These are phyloP conservation scores for Besnoitia besnoiti DNA, from an alignment of 169 alveolate species.

Conservation along the genomic window DNA sequence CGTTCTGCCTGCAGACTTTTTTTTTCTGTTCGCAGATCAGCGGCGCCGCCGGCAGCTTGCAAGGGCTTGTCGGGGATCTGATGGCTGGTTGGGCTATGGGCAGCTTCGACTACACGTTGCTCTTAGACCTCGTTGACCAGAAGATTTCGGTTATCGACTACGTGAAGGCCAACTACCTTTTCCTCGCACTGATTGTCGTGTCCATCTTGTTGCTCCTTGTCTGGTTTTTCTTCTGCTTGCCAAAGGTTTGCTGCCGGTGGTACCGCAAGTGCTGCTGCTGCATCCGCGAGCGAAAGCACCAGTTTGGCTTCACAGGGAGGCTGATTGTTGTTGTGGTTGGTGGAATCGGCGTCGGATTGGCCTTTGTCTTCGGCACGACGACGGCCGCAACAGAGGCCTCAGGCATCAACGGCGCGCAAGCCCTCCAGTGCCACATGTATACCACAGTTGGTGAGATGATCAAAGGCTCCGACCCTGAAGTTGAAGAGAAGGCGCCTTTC, in stretches of 20 bases:
- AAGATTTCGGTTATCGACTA: neutral
- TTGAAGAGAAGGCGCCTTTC: neutral
- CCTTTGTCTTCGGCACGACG: neutral
- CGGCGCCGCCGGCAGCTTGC: neutral
- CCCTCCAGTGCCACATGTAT: slow-evolving; percentile 30
- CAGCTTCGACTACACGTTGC: neutral
- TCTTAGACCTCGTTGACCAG: neutral
- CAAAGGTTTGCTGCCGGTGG: slow-evolving; percentile 33
- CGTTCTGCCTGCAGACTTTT: neutral
- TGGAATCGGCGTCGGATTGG: neutral
- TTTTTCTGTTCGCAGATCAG: neutral
- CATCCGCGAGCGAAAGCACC: slow-evolving; percentile 7
- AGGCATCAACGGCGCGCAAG: slow-evolving; percentile 1
- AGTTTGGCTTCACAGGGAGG: neutral
- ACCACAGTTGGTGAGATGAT: slow-evolving; percentile 25
- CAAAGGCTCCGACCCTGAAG: neutral
- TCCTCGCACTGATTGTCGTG: neutral
- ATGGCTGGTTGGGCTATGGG: neutral
- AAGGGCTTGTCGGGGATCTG: neutral
- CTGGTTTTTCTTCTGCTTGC: slow-evolving; percentile 9
- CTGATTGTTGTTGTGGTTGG: neutral
- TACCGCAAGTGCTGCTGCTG: slow-evolving; percentile 17
- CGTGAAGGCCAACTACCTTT: neutral
- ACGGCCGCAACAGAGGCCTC: neutral
- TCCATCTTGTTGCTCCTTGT: neutral